Evolutionary conservation across 208 protist genomes (phyloP).

Genomic region (Leishmania turanica): DNA sequence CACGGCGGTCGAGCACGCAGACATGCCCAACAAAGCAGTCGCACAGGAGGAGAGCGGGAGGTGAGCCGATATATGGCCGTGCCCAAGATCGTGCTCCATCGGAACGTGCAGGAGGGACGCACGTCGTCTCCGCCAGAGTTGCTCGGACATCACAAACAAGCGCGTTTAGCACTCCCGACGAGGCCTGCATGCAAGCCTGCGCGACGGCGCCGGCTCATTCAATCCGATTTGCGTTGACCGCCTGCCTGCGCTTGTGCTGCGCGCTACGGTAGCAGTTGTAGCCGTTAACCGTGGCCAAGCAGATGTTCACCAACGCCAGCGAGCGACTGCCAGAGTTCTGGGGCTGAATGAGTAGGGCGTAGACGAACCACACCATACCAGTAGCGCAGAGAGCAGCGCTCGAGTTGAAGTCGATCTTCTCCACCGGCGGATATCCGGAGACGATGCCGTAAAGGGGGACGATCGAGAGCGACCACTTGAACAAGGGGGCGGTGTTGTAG

Average conservation of each 20-base stretch:
- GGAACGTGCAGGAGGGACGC: neutral
- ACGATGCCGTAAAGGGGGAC: conserved; percentile 90
- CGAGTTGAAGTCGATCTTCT: conserved; percentile 92
- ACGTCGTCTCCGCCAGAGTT: neutral
- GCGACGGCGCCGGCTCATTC: conserved; percentile 4
- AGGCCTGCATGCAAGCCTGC: neutral
- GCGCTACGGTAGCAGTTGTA: conserved; percentile 83
- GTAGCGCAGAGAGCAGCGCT: conserved; percentile 78
- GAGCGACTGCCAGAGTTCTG: conserved; percentile 89
- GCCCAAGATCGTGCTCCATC: neutral
- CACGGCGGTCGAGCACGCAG: neutral
- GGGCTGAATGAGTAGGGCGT: conserved; percentile 87
- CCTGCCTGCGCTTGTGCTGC: conserved; percentile 45
- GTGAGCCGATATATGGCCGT: neutral
- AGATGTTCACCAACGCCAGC: conserved; percentile 81
- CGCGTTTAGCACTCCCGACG: neutral
- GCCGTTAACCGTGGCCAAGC: conserved; percentile 82
- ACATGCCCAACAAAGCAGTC: neutral
- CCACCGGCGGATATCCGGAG: conserved; percentile 71
- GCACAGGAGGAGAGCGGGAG: neutral
- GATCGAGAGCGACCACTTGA: conserved; percentile 90
- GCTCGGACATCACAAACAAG: neutral
- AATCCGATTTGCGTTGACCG: conserved; percentile 17
- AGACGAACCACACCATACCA: conserved; percentile 86
- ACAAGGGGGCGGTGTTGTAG: conserved; percentile 83